These are phyloP conservation scores for Poronia punctata DNA, from an alignment of 495 filamentous ascomycete genomes.

Conservation along the genomic window DNA sequence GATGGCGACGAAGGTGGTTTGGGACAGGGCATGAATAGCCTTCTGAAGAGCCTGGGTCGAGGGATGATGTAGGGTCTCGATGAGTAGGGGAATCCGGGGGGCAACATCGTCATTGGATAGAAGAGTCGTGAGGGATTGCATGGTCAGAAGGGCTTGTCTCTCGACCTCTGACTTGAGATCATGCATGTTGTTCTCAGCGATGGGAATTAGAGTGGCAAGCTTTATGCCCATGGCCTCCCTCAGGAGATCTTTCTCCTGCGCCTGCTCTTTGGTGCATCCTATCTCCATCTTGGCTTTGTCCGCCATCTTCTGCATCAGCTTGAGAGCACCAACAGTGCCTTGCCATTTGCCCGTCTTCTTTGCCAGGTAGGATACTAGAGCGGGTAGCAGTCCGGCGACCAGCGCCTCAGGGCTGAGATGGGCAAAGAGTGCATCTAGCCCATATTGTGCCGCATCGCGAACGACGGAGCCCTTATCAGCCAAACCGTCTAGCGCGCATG, in stretches of 20 bases:
- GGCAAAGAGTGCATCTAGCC: conserved; percentile 79
- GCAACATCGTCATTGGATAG: conserved; percentile 96
- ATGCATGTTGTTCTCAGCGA: conserved; percentile 91
- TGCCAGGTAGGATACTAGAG: conserved; percentile 63
- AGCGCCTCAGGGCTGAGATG: conserved; percentile 73
- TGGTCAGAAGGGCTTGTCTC: conserved; percentile 83
- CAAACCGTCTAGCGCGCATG: conserved; percentile 71
- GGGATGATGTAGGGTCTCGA: conserved; percentile 93
- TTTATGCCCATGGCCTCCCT: conserved; percentile 88
- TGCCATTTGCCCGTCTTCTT: conserved; percentile 91
- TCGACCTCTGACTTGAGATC: conserved; percentile 87
- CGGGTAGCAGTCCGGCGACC: conserved; percentile 70
- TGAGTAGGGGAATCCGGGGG: conserved; percentile 83
- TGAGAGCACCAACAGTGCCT: conserved; percentile 77
- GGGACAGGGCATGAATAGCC: conserved; percentile 92
- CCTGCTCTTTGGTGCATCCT: conserved; percentile 68
- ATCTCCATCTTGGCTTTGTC: conserved; percentile 82
- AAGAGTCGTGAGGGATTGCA: conserved; percentile 82
- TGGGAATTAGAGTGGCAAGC: conserved; percentile 81
- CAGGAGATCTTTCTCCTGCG: conserved; percentile 76
- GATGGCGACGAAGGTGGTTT: conserved; percentile 97
- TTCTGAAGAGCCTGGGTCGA: conserved; percentile 83
- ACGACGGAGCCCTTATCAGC: conserved; percentile 88
- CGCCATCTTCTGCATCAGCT: conserved; percentile 82
- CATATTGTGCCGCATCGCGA: conserved; percentile 87